Percentiles rank a stretch among this genome's conserved stretches.
These are phyloP conservation scores for Ogataea polymorpha DNA, from an alignment of 805 yeast species.

Conservation along the genomic window DNA sequence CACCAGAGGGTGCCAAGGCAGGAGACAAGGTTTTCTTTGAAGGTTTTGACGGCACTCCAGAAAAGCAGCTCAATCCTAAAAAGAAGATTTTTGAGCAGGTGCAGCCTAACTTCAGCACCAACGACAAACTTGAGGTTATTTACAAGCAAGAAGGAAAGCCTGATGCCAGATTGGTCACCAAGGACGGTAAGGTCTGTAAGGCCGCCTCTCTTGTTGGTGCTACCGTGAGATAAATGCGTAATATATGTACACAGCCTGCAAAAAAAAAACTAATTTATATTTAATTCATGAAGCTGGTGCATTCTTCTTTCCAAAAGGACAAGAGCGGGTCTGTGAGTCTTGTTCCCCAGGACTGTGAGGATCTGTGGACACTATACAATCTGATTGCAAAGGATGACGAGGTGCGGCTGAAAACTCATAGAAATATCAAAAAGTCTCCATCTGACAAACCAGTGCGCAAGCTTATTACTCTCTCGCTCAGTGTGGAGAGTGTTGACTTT, in stretches of 20 bases:
- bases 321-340: constrained; percentile 63
- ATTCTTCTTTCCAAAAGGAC: constrained; percentile 52
- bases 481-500: constrained; percentile 71
- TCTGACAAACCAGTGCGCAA: constrained; percentile 42
- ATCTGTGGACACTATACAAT: constrained; percentile 84
- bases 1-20: constrained; percentile 88
- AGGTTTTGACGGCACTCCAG: constrained; percentile 85
- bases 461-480: constrained; percentile 55
- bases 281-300: constrained; percentile 50
- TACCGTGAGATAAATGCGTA: constrained; percentile 56
- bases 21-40: constrained; percentile 97
- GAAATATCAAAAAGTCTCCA: constrained; percentile 50
- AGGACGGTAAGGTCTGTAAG: constrained; percentile 73
- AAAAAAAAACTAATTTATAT: not conserved
- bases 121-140: constrained; percentile 69
- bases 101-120: constrained; percentile 89
- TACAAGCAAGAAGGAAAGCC: constrained; percentile 78
- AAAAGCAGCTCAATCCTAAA: constrained; percentile 92
- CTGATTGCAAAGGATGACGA: constrained; percentile 74
- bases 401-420: constrained; percentile 61
- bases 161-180: constrained; percentile 70
- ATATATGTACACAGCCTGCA: constrained; percentile 4
- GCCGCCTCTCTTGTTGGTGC: constrained; percentile 73
- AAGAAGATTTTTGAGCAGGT: constrained; percentile 96
- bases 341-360: constrained; percentile 86